These are phyloP conservation scores for Candida anutae DNA, from an alignment of 1,139 yeast genomes.

Conservation along the genomic window DNA sequence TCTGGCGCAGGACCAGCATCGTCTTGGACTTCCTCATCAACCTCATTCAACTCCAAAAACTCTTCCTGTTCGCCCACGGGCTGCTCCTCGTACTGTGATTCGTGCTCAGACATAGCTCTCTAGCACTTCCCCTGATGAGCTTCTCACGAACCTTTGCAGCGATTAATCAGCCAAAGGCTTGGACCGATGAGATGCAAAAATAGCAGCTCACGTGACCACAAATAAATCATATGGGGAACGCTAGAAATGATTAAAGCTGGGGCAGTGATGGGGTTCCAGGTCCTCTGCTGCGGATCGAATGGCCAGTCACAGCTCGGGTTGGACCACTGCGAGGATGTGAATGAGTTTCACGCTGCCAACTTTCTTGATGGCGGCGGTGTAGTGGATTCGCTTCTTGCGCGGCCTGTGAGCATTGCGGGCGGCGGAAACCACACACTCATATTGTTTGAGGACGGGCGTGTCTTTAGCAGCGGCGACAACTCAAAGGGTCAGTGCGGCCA, in stretches of 20 bases:
- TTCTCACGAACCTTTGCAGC: too few species aligned
- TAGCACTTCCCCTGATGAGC: too few species aligned
- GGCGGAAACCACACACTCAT: conserved; percentile 88
- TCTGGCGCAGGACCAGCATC: conserved; percentile 28
- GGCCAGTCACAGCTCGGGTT: conserved; percentile 73
- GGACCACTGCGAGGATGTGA: conserved; percentile 47
- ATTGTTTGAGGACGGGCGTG: conserved; percentile 43
- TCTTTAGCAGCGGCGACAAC: conserved; percentile 58
- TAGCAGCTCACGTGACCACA: too few species aligned
- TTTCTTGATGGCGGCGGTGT: conserved; percentile 9
- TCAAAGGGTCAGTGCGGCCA: conserved; percentile 46
- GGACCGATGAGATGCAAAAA: conserved; percentile 1
- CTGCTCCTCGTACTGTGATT: conserved; percentile 1
- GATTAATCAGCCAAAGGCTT: too few species aligned
- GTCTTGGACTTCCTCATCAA: conserved; percentile 47
- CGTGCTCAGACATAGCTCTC: conserved; percentile 1
- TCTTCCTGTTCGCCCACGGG: conserved; percentile 44
- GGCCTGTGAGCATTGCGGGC: conserved; percentile 42
- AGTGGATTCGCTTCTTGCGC: conserved; percentile 5
- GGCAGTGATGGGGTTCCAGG: conserved; percentile 14
- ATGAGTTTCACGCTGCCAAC: conserved; percentile 17
- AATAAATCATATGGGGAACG: too few species aligned
- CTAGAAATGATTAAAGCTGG: too few species aligned
- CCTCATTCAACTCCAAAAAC: conserved; percentile 48
- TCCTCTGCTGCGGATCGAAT: conserved; percentile 73